A percentile compares a stretch with the other conserved stretches of the same genome.
phyloP scores from a whole-genome alignment of 345 rosid species.

The Citrus australasica region DNA sequence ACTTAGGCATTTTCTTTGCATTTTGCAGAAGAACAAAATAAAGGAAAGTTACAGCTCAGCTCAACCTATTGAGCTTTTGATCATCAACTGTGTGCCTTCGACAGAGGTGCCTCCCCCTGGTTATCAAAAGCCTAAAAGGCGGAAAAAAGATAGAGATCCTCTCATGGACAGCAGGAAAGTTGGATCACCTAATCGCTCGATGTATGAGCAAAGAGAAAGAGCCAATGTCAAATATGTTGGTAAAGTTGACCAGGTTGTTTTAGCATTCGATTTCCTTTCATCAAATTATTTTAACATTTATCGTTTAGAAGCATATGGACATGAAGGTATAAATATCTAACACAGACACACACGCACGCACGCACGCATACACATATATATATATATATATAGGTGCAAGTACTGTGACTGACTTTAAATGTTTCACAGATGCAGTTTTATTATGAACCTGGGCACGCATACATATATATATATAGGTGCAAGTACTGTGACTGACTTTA shows the following conservation, averaged over 20 bases:
- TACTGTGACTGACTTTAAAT: too few relatives aligned
- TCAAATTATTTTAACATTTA: too few relatives aligned
- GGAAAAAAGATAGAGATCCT: background rate
- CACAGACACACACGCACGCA: too few relatives aligned
- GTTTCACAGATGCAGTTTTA: too few relatives aligned
- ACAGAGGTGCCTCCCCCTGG: background rate
- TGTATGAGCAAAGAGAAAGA: background rate
- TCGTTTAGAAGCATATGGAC: too few relatives aligned
- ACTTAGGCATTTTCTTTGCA: too few relatives aligned
- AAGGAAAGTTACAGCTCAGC: background rate
- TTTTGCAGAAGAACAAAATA: too few relatives aligned
- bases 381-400: too few relatives aligned
- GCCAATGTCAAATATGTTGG: too few relatives aligned
- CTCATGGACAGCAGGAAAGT: background rate
- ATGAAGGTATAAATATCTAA: too few relatives aligned
- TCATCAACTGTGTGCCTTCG: background rate
- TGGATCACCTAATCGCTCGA: background rate
- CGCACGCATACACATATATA: fast-evolving
- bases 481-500: background rate
- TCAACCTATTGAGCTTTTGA: background rate
- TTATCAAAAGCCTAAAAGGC: background rate
- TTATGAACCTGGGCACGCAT: too few relatives aligned
- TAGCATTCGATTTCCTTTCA: background rate
- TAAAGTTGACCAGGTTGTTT: background rate
- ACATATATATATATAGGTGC: too few relatives aligned